A percentile compares a stretch with the other conserved stretches of the same genome.
Conservation (phyloP, 2,329 filamentous ascomycete species). For the Lomentospora prolificans region DNA sequence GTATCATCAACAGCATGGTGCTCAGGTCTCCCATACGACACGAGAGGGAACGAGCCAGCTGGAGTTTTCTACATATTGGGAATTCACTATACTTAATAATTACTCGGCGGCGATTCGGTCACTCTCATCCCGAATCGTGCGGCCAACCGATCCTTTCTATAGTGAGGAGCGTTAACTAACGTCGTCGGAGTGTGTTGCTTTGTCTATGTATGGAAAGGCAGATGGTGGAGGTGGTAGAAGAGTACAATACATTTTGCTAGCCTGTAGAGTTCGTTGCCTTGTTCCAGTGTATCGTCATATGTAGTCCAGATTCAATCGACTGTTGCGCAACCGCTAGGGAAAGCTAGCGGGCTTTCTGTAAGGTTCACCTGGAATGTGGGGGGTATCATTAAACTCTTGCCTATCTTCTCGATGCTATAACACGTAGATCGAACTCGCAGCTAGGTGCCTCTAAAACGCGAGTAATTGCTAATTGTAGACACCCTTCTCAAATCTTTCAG, state of each 20-base stretch:
- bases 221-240: not conserved
- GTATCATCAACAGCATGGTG: not conserved
- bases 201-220: not conserved
- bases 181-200: not conserved
- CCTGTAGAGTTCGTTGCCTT: not conserved
- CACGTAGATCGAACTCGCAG: too few species aligned
- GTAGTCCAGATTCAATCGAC: too few species aligned
- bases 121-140: not conserved
- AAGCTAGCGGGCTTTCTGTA: too few species aligned
- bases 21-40: not conserved
- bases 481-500: conserved; percentile 69
- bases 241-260: not conserved
- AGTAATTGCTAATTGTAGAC: conserved; percentile 37
- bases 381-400: not conserved
- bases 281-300: too few species aligned
- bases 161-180: not conserved
- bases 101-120: not conserved
- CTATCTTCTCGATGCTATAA: not conserved
- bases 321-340: too few species aligned
- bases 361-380: too few species aligned
- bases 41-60: not conserved
- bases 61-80: conserved; percentile 1
- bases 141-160: not conserved
- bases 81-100: conserved; percentile 5
- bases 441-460: too few species aligned